Evolutionary conservation across 2,329 filamentous ascomycete species (phyloP), one percentile per base, ranked within the genome.

Genomic region (Diaporthe sp.): DNA sequence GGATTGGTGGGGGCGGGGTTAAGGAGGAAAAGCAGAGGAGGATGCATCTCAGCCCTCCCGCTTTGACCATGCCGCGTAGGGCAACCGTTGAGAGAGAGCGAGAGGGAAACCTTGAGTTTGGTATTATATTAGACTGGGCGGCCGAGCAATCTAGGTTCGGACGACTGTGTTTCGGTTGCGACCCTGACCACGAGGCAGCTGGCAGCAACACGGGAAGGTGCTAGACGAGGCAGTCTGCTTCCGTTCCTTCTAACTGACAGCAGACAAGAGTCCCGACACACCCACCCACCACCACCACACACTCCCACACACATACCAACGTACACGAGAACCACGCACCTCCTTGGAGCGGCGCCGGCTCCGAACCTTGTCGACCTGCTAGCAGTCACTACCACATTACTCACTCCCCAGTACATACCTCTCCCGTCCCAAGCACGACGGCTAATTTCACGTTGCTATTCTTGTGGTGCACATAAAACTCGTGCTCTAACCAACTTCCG

Each of bases 1-100:
- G 52, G 28, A 9, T 10, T 33, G 45, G 45, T 67, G 61, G 61
- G 61, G 61, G 61, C 61, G 61, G 61, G 42, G 45, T 67, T n/a
- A 22, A n/a, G n/a, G n/a, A n/a, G 22, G 28, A 10, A 66, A 38
- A n/a, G 61, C 22, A 38, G 28, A 30, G 3, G 45, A 67, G 38
- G 45, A 30, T 10, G 10, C 35, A 68, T 45, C 30, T 35, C n/a
- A 28, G n/a, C 30, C 30, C 64, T 50, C 40, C 40, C 30, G 64
- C 64, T 67, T 67, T 67, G 64, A 35, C 64, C 64, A 67, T 67
- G 22, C 61, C 35, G 45, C 45, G 47, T 68, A 54, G 64, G 47
- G 64, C 45, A 68, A 54, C 47, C 64, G 64, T 67, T 67, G 64
- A 68, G 64, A 54, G 64, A 54, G 30, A 15, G 47, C 13, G 28